Evolutionary conservation across 768 basidiomycete genomes (phyloP), one percentile per base, ranked within the genome.

Genomic region (Phylloporus scabripes): DNA sequence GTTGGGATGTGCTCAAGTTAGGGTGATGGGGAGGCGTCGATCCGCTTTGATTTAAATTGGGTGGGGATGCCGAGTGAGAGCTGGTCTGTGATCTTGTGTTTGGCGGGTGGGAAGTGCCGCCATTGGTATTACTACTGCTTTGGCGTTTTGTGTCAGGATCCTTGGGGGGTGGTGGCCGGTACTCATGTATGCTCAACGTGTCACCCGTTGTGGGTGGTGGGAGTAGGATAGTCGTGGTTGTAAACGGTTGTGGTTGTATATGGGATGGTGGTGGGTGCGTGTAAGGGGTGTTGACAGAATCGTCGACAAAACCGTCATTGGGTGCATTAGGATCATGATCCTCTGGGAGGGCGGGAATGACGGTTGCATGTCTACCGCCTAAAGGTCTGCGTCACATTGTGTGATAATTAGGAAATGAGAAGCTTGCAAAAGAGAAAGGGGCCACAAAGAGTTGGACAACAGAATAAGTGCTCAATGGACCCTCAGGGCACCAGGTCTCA

Each of bases 321-420:
- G 57, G 53, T 10, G 74, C 58, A 70, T 62, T 15, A 72, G 72
- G 2, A 44, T 81, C 80, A 39, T 81, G 82, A 48, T 87, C 86
- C 60, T 89, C 87, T 7, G 86, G 85, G 6, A 88, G 72, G 0
- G 87, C 87, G 40, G 87, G 87, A 44, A 85, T 84, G 46, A 90
- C 87, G 52, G 86, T 81, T 32, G 87, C 88, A 57, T 90, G 88
- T 33, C 88, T 75, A 58, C 88, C 87, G 48, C 88, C 87, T 48
- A 89, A 74, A 39, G 80, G 83, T 56, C 86, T 88, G 62, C 60
- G 59, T 62, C 43, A 62, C 40, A 66, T 68, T 53, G 50, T 57
- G 59, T 66, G 58, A 66, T 65, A 54, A 62, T 54, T 60, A 52
- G 50, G 59, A 57, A 64, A 60, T 55, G 56, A 64, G 60, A 52